A percentile compares a stretch with the other conserved stretches of the same genome.
phyloP scores from a whole-genome alignment of 345 rosid species.

The Rhodamnia argentea region DNA sequence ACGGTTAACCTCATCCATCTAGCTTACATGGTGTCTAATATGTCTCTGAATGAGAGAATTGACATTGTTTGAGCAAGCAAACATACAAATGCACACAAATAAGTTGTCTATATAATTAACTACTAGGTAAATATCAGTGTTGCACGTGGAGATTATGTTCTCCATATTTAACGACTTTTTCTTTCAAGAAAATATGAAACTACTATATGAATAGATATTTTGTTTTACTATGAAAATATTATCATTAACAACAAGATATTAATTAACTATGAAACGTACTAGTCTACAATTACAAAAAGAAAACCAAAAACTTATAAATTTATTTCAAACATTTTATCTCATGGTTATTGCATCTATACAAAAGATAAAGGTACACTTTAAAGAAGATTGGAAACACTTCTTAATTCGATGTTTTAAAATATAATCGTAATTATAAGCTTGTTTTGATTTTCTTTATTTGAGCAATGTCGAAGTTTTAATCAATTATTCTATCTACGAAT shows the following conservation, averaged over 20 bases:
- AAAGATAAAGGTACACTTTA: neutral
- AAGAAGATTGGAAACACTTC: neutral
- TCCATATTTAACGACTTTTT: neutral
- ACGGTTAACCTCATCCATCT: neutral
- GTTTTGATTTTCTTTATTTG: neutral
- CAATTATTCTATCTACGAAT: neutral
- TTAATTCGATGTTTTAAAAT: no score
- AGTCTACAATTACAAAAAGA: neutral
- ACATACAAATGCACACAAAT: neutral
- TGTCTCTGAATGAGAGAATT: neutral
- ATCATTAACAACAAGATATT: neutral
- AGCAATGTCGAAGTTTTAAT: neutral
- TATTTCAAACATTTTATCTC: neutral
- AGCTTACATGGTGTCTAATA: neutral
- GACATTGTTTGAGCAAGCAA: neutral
- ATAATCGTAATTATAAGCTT: no score
- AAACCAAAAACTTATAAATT: neutral
- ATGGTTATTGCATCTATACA: neutral
- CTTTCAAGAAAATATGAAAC: neutral
- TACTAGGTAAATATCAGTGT: neutral
- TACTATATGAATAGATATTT: neutral
- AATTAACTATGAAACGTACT: neutral
- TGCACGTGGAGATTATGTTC: neutral
- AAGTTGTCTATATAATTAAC: neutral
- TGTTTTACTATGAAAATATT: neutral